Conservation (phyloP, 345 rosid genomes). For the Boechera retrofracta region DNA sequence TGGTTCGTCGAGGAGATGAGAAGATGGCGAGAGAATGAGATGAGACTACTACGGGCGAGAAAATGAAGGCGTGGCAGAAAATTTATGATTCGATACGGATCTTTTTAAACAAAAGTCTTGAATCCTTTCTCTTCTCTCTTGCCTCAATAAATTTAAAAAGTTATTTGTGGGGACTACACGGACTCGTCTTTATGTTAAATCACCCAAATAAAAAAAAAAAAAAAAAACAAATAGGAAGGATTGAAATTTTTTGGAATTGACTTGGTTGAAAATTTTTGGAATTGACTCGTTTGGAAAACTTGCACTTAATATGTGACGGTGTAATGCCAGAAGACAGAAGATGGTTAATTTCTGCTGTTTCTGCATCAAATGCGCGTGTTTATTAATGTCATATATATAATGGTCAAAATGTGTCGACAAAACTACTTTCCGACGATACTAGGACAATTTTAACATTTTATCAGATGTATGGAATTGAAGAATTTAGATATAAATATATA, state of each 20-base stretch:
- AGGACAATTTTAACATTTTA: background rate
- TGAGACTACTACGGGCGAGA: slow-evolving; percentile 4
- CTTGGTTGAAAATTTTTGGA: slow-evolving; percentile 3
- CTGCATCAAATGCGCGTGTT: background rate
- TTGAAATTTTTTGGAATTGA: slow-evolving; percentile 18
- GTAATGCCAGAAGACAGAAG: slow-evolving; percentile 4
- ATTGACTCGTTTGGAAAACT: slow-evolving; percentile 20
- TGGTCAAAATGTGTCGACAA: slow-evolving; percentile 23
- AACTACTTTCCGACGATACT: background rate
- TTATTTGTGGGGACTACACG: slow-evolving; percentile 36
- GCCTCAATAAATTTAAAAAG: slow-evolving; percentile 41
- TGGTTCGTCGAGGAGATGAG: slow-evolving; percentile 22
- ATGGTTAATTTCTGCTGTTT: slow-evolving; percentile 8
- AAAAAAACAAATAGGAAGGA: background rate
- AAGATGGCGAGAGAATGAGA: slow-evolving; percentile 19
- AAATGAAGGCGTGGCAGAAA: slow-evolving; percentile 44
- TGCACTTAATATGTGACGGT: slow-evolving; percentile 26
- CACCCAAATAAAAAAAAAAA: background rate
- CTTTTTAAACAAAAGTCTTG: slow-evolving; percentile 23
- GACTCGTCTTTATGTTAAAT: slow-evolving; percentile 28
- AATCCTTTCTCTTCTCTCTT: slow-evolving; percentile 31
- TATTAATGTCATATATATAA: background rate
- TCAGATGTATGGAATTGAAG: too few relatives aligned
- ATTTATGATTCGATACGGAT: slow-evolving; percentile 37
- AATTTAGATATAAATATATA: too few relatives aligned